Conservation (phyloP, 2,329 filamentous ascomycete species). For the Verticillium nonalfalfae region DNA sequence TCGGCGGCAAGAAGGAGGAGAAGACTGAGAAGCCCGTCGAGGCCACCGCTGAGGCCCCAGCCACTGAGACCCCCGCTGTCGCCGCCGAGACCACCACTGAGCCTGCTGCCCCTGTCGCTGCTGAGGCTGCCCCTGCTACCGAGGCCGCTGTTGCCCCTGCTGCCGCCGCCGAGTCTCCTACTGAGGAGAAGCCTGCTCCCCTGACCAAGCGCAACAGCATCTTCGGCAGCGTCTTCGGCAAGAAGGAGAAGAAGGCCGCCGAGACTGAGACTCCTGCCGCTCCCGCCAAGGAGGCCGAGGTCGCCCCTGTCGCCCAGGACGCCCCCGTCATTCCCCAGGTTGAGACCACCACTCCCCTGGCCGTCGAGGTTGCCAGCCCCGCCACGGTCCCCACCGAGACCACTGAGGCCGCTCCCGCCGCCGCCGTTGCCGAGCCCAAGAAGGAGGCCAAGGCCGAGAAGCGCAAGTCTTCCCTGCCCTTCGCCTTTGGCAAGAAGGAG, state of each 20-base stretch:
- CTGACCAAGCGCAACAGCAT: slow-evolving; percentile 52
- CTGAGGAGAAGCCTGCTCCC: slow-evolving; percentile 28
- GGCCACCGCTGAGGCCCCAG: slow-evolving; percentile 22
- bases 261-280: slow-evolving; percentile 37
- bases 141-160: slow-evolving; percentile 23
- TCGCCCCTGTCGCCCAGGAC: slow-evolving; percentile 34
- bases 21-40: slow-evolving; percentile 35
- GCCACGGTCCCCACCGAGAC: slow-evolving; percentile 40
- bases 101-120: slow-evolving; percentile 11
- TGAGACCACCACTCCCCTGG: slow-evolving; percentile 47
- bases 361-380: slow-evolving; percentile 43
- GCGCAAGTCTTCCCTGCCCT: slow-evolving; percentile 72
- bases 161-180: slow-evolving; percentile 21
- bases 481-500: slow-evolving; percentile 76
- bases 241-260: slow-evolving; percentile 54
- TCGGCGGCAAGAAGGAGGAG: slow-evolving; percentile 48
- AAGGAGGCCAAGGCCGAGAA: slow-evolving; percentile 64
- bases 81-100: slow-evolving; percentile 23
- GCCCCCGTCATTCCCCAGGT: slow-evolving; percentile 55
- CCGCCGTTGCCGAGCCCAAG: slow-evolving; percentile 47
- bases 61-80: slow-evolving; percentile 22
- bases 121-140: slow-evolving; percentile 13
- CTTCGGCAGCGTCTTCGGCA: slow-evolving; percentile 43
- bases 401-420: slow-evolving; percentile 31
- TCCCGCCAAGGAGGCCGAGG: slow-evolving; percentile 35